These are phyloP conservation scores for Podospora appendiculata DNA, from an alignment of 495 filamentous ascomycete genomes.

Conservation along the genomic window DNA sequence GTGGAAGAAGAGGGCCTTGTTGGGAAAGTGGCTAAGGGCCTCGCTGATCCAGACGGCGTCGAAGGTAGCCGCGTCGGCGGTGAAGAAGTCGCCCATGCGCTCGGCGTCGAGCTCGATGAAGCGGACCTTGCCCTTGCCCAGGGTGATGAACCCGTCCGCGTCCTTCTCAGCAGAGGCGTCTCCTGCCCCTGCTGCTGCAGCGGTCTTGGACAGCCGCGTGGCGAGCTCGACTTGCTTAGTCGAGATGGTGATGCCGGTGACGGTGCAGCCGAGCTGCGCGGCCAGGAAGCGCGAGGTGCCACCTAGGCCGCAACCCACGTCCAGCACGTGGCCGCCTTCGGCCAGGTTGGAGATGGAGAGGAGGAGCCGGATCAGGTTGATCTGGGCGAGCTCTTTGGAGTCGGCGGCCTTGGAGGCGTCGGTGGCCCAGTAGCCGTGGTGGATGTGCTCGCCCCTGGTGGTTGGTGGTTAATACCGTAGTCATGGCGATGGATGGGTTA, in stretches of 20 bases:
- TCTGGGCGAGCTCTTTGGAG: conserved; percentile 43
- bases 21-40: conserved; percentile 49
- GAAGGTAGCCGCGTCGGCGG: conserved; percentile 23
- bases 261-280: conserved; percentile 31
- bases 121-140: conserved; percentile 35
- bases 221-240: conserved; percentile 47
- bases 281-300: conserved; percentile 48
- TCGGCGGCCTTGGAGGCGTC: conserved; percentile 27
- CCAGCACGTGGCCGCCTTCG: conserved; percentile 32
- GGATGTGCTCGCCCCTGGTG: conserved; percentile 52
- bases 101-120: conserved; percentile 53
- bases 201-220: conserved; percentile 29
- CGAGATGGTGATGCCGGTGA: conserved; percentile 52
- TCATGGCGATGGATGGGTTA: neutral
- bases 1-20: conserved; percentile 47
- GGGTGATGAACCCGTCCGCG: conserved; percentile 18
- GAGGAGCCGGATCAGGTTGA: conserved; percentile 43
- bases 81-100: conserved; percentile 46
- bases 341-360: conserved; percentile 35
- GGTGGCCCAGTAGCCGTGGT: conserved; percentile 47
- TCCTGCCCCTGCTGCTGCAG: too few relatives aligned
- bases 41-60: conserved; percentile 54
- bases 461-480: neutral
- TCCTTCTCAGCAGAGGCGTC: neutral
- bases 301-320: conserved; percentile 51